Conservation (phyloP, 129 eudicot genomes). For the Deinandra increscens region DNA sequence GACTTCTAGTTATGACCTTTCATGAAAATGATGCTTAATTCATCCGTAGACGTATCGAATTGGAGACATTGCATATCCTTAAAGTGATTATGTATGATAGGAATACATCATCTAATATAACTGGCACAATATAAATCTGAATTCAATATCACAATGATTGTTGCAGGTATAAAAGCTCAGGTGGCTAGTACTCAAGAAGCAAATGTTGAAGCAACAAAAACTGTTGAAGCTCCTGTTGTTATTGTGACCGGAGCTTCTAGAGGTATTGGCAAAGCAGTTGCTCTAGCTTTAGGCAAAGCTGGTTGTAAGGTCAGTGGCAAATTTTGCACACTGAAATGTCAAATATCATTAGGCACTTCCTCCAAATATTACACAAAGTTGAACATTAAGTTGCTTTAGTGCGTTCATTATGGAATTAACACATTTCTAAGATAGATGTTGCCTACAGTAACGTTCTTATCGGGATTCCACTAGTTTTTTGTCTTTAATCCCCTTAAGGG, state of each 20-base stretch:
- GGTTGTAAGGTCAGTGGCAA: conserved; percentile 67
- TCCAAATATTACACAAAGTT: neutral
- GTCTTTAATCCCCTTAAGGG: too few species aligned
- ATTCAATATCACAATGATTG: neutral
- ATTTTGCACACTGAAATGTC: neutral
- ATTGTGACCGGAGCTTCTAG: conserved; percentile 94
- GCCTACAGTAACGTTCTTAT: neutral
- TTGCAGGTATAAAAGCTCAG: conserved; percentile 47
- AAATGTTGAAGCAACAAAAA: conserved; percentile 35
- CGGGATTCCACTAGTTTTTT: too few species aligned
- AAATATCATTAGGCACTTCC: neutral
- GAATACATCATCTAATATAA: neutral
- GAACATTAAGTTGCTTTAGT: neutral
- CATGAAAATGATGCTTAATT: too few species aligned
- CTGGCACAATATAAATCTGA: neutral
- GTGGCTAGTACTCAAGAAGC: conserved; percentile 48
- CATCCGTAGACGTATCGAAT: too few species aligned
- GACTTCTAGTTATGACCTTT: too few species aligned
- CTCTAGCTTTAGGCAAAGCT: conserved; percentile 71
- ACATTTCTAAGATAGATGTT: neutral
- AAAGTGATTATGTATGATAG: neutral
- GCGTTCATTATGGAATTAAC: neutral
- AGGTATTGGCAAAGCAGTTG: conserved; percentile 82
- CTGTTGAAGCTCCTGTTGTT: conserved; percentile 74
- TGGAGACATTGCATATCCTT: too few species aligned